A percentile compares a stretch with the other conserved stretches of the same genome.
Evolutionary conservation across 306 rosid species (phyloP).

Genomic region (Aeschynomene evenia): DNA sequence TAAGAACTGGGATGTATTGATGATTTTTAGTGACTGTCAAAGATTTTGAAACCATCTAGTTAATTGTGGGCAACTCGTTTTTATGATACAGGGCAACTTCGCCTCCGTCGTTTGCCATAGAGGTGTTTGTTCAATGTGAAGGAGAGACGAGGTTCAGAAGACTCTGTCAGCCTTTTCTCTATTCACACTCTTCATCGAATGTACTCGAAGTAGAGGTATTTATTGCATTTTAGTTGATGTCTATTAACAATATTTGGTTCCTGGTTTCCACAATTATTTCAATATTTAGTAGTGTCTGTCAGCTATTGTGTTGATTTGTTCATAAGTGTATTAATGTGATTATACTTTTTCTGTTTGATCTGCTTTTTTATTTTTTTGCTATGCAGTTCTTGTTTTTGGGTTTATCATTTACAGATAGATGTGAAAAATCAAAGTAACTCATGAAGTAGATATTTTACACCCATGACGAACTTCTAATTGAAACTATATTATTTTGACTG

Average conservation of each 20-base stretch:
- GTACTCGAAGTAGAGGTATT: slow-evolving; percentile 98
- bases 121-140: slow-evolving; percentile 96
- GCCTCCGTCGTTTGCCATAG: slow-evolving; percentile 98
- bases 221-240: slow-evolving; percentile 4
- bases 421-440: not conserved
- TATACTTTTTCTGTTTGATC: not conserved
- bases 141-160: slow-evolving; percentile 99
- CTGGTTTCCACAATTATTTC: slow-evolving; percentile 15
- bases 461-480: slow-evolving; percentile 16
- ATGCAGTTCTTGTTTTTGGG: slow-evolving; percentile 2
- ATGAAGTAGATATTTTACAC: not conserved
- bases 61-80: slow-evolving; percentile 33
- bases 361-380: slow-evolving; percentile 12
- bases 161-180: slow-evolving; percentile 93
- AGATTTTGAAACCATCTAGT: slow-evolving; percentile 17
- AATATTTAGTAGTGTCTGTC: not conserved
- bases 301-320: slow-evolving; percentile 19
- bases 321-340: not conserved
- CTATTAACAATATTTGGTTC: slow-evolving; percentile 18
- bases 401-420: slow-evolving; percentile 1
- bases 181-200: slow-evolving; percentile 95
- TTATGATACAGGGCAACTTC: slow-evolving; percentile 67
- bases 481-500: not conserved
- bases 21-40: slow-evolving; percentile 22
- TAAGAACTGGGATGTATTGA: not conserved